phyloP scores from a whole-genome alignment of 257 asterid genomes.

The Catharanthus roseus region DNA sequence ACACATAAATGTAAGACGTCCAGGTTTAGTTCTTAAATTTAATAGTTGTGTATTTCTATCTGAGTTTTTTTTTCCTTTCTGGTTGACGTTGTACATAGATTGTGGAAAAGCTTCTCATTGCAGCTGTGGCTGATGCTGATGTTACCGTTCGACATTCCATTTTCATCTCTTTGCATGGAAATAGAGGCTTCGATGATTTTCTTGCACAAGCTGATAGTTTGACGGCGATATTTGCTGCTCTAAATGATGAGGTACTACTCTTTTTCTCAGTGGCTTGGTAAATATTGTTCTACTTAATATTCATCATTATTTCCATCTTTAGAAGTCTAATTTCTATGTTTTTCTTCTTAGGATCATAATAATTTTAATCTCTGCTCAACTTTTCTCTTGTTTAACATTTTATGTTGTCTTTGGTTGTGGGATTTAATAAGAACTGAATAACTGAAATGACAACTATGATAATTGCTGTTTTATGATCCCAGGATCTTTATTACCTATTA shows the following conservation, averaged over 20 bases:
- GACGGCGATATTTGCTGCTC: slow-evolving; percentile 94
- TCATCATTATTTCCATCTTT: neutral
- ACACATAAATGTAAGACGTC: neutral
- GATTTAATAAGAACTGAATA: neutral
- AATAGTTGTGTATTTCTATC: neutral
- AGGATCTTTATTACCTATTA: neutral
- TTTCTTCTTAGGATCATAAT: neutral
- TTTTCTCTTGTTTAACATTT: neutral
- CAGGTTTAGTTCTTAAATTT: too few species aligned
- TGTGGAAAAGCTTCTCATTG: slow-evolving; percentile 79
- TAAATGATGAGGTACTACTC: slow-evolving; percentile 82
- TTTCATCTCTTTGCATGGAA: slow-evolving; percentile 69
- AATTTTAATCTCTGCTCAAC: neutral
- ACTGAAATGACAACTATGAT: neutral
- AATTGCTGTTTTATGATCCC: neutral
- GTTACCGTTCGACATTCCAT: slow-evolving; percentile 84
- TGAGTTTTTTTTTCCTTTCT: slow-evolving; percentile 5
- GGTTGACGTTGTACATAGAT: slow-evolving; percentile 45
- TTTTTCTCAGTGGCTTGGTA: neutral
- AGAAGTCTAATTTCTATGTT: neutral
- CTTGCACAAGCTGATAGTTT: slow-evolving; percentile 97
- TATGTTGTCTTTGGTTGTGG: neutral
- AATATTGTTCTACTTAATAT: neutral
- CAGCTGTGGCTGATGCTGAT: slow-evolving; percentile 97
- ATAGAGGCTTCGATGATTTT: slow-evolving; percentile 84